phyloP scores from a whole-genome alignment of 2,329 filamentous ascomycete genomes.

The Pseudogymnoascus sp. region DNA sequence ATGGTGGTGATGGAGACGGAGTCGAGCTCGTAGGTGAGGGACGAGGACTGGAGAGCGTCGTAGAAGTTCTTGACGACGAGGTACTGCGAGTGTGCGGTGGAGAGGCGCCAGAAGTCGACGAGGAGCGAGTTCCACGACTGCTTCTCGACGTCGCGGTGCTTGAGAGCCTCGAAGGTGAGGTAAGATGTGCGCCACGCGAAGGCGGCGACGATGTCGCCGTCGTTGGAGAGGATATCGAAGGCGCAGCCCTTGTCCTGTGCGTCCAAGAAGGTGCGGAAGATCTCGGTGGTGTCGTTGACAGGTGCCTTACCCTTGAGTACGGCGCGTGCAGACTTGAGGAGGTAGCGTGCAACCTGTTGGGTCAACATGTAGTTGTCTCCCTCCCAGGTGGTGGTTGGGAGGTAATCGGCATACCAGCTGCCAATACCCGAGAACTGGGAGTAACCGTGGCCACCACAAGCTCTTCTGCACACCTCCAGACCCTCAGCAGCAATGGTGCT shows the following conservation, averaged over 20 bases:
- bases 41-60: constrained; percentile 51
- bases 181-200: constrained; percentile 70
- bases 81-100: constrained; percentile 69
- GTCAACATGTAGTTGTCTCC: constrained; percentile 80
- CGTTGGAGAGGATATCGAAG: constrained; percentile 65
- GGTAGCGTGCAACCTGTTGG: constrained; percentile 68
- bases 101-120: constrained; percentile 70
- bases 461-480: constrained; percentile 65
- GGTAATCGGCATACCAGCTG: constrained; percentile 66
- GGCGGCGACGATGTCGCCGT: constrained; percentile 63
- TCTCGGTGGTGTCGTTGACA: constrained; percentile 60
- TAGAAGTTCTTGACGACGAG: constrained; percentile 77
- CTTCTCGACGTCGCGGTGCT: constrained; percentile 68
- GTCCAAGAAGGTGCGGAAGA: constrained; percentile 57
- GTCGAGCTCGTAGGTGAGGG: constrained; percentile 48
- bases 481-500: constrained; percentile 68
- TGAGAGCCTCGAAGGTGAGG: constrained; percentile 67
- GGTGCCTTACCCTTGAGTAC: constrained; percentile 59
- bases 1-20: constrained; percentile 50
- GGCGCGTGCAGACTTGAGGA: constrained; percentile 66
- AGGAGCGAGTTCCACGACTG: constrained; percentile 70
- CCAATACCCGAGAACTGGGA: constrained; percentile 70
- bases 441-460: constrained; percentile 73
- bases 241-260: constrained; percentile 64
- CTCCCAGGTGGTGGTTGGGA: constrained; percentile 61